Evolutionary conservation across 225 moss, liverwort and hornwort genomes (phyloP).

Genomic region (Pleurozium schreberi): DNA sequence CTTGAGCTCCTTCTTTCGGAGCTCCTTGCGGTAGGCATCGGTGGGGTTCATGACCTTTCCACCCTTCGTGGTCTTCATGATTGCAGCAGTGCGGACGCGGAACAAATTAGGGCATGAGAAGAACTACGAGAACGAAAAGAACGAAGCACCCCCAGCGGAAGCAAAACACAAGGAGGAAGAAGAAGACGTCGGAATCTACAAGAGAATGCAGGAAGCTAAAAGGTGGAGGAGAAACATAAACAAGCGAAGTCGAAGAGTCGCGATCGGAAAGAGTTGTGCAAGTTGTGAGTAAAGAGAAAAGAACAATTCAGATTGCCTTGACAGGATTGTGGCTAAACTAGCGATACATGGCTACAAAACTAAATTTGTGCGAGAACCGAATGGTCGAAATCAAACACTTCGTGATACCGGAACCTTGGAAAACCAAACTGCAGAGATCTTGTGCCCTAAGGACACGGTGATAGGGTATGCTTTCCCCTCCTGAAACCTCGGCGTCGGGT

Average conservation of each 20-base stretch:
- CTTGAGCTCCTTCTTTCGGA: constrained; percentile 99
- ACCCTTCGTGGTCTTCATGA: constrained; percentile 98
- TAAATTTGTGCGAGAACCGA: background rate
- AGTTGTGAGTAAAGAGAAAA: background rate
- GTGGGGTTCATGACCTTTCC: constrained; percentile 99
- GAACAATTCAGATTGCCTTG: background rate
- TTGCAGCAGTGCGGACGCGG: background rate
- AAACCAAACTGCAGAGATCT: background rate
- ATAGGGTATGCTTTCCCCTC: background rate
- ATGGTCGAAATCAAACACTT: background rate
- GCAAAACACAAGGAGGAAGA: background rate
- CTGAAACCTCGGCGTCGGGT: background rate
- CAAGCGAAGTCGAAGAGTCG: background rate
- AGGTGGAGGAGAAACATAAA: background rate
- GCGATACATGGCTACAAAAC: background rate
- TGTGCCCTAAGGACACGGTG: background rate
- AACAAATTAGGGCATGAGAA: background rate
- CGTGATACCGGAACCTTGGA: background rate
- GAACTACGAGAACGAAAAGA: background rate
- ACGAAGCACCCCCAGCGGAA: background rate
- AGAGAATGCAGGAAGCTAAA: background rate
- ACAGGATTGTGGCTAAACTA: background rate
- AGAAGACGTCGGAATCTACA: background rate
- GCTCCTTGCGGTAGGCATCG: constrained; percentile 99
- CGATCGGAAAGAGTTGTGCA: background rate